Evolutionary conservation across 208 protist genomes (phyloP), one percentile per base, ranked within the genome.

Genomic region (Leishmania aethiopica): DNA sequence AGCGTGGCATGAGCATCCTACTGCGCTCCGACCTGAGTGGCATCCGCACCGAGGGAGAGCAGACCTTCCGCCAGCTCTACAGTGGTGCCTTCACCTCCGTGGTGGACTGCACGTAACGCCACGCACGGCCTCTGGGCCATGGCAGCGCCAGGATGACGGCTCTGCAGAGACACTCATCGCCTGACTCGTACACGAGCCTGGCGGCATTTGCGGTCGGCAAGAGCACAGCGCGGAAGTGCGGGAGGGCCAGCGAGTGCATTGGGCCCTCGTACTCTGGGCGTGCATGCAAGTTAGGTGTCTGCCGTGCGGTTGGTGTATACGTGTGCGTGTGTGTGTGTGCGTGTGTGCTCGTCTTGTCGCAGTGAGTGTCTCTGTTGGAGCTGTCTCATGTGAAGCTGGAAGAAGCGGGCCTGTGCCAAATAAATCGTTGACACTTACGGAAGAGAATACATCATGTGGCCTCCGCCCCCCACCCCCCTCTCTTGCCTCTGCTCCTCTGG

Each of bases 11-110:
- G n/a, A 59, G 86, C 45, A 73, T 97, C 6, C 71, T 97, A 37
- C 86, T 97, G 42, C 88, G 88, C 4, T 55, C 59, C 1, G 92
- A 95, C 73, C 40, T 96, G 15, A 86, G 86, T 60, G 94, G 87
- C 25, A 84, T 97, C n/a, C 88, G 84, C 49, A 59, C 81, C 6
- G 73, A 76, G 1, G 82, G 42, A 25, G 89, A 96, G 64, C 73
- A 91, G 47, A 83, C 89, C 37, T 97, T 96, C 69, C 75, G 78
- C 8, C 89, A 94, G 81, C 87, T 97, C 40, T 95, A 96, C 80
- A 53, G 73, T 5, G 95, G 95, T 22, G 71, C 62, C 51, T 97
- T 93, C 40, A 82, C 94, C 60, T 79, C 82, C 13, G 78, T 93
- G 17, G 86, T 90, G 47, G 91, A 95, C 70, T 97, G 95, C 78